Base-by-base conservation (phyloP, 345 rosid species). In the Syzygium jambos region DNA sequence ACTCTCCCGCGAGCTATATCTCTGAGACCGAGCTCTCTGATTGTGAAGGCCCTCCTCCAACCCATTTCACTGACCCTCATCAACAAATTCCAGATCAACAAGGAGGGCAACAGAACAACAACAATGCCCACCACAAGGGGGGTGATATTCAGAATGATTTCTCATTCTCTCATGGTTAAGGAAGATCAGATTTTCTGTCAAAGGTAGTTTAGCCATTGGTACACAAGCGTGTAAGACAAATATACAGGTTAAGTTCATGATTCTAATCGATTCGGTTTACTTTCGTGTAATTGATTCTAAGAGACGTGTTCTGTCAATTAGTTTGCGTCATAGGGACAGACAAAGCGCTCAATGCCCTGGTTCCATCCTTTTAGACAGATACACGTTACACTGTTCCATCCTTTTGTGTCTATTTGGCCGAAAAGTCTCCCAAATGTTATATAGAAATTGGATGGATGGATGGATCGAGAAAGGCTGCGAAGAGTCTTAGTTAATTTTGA, bases 21-120 rank as follows among this genome's bases (percentile, higher is more conserved):
- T 92, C 91, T 16, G 91, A 92, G 30, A 90, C 93, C 5, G 93
- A 92, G 51, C 41, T 88, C 51, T 87, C 92, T 3, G 92, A 90
- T 83, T 87, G 53, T 5, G 91, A 90, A 80, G 85, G 53, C 49
- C 82, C 82, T 27, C 68, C 57, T 23, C 53, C 86, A 59, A 29
- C 51, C 82, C 46, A 29, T 52, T 34, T 43, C 63, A 80, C 9
- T 22, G 25, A 27, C 41, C 78, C 14, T 30, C 52, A 22, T 46
- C 46, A 57, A 57, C 30, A 86, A 21, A 46, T 51, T 34, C n/a
- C 21, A 27, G 54, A 61, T 51, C 87, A 43, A 51, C 82, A 46
- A 51, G 34, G 85, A 56, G 38, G 85, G 78, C 19, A 17, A 38
- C 82, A 73, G 27, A 38, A 38, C 82, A 2, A 73, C 82, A 73